These are phyloP conservation scores for Pilatotrama ljubarskyi DNA, from an alignment of 768 basidiomycete genomes.

Conservation along the genomic window DNA sequence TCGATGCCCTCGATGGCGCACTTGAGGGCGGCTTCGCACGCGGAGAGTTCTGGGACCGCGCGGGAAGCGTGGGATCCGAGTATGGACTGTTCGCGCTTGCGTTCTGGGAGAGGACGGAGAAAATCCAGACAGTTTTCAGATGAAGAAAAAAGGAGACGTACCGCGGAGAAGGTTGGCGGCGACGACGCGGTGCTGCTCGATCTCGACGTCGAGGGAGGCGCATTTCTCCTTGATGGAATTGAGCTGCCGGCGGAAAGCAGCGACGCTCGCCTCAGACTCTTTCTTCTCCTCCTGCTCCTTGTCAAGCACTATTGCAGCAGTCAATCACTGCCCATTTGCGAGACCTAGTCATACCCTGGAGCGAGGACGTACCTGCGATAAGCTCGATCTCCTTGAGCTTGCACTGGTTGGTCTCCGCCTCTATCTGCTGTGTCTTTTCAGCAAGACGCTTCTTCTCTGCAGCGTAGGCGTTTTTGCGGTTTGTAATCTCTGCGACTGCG, in stretches of 20 bases:
- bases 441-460: constrained; percentile 59
- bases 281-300: constrained; percentile 73
- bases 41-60: constrained; percentile 54
- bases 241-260: constrained; percentile 66
- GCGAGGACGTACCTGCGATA: constrained; percentile 59
- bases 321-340: not conserved
- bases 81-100: constrained; percentile 60
- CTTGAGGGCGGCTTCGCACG: constrained; percentile 56
- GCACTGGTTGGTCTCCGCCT: constrained; percentile 72
- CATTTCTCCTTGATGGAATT: constrained; percentile 60
- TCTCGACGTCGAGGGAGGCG: constrained; percentile 60
- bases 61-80: constrained; percentile 54
- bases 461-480: constrained; percentile 60
- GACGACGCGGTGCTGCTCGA: constrained; percentile 67
- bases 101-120: constrained; percentile 48
- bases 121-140: too few relatives aligned
- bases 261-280: constrained; percentile 62
- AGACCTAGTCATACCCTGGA: not conserved
- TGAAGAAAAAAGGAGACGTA: constrained; percentile 33
- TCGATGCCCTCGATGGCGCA: constrained; percentile 80
- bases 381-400: constrained; percentile 80
- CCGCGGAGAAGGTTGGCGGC: constrained; percentile 66
- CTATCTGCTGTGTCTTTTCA: constrained; percentile 63
- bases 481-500: constrained; percentile 67
- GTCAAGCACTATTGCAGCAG: constrained; percentile 51